These are phyloP conservation scores for Dendrocalamus sinicus DNA, from an alignment of 176 grass and related monocot genomes.

Conservation along the genomic window DNA sequence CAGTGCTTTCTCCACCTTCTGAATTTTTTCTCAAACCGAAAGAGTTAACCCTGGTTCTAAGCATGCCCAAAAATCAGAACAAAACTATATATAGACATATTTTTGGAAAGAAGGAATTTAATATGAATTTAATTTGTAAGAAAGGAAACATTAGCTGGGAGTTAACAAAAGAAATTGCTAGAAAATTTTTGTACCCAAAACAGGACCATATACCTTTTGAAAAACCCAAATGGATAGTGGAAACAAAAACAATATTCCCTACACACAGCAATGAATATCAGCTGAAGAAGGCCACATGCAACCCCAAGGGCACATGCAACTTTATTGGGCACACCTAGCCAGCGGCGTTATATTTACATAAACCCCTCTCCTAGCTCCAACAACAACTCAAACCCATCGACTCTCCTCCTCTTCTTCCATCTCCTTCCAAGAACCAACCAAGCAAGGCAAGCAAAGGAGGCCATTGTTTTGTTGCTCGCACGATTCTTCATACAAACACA, in stretches of 20 bases:
- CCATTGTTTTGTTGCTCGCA: neutral
- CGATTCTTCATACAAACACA: neutral
- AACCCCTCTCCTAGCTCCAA: conserved; percentile 24
- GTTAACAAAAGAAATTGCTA: neutral
- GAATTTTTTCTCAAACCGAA: no score
- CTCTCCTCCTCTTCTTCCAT: neutral
- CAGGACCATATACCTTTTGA: neutral
- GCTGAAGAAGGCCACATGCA: conserved; percentile 43
- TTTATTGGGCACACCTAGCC: conserved; percentile 36
- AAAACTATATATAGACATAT: neutral
- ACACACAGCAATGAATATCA: conserved; percentile 32
- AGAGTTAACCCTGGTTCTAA: neutral
- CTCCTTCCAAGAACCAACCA: conserved; percentile 21
- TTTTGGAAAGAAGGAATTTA: neutral
- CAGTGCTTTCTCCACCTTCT: no score
- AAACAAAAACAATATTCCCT: conserved; percentile 35
- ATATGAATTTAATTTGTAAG: neutral
- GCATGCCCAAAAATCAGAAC: neutral
- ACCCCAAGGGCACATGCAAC: conserved; percentile 31
- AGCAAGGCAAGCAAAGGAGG: neutral
- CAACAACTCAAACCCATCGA: conserved; percentile 12
- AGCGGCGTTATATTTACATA: conserved; percentile 46
- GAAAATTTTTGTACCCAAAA: neutral
- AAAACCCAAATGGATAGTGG: conserved; percentile 45
- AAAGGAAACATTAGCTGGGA: neutral